phyloP scores from a whole-genome alignment of 345 rosid species.

The Angophora floribunda region DNA sequence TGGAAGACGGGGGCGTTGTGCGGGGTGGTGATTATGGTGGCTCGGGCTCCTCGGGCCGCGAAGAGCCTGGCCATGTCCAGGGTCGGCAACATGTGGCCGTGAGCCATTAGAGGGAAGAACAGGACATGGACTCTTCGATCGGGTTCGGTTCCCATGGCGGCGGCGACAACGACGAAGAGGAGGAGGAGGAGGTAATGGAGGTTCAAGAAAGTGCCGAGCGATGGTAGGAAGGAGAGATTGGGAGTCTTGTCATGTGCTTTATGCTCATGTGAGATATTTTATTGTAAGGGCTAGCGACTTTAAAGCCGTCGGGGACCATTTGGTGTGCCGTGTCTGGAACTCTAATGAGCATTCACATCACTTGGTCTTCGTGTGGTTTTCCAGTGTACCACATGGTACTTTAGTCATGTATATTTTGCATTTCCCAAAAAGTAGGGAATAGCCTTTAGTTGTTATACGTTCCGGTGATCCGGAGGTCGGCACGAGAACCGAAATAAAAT shows the following conservation, averaged over 20 bases:
- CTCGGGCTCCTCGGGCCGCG: constrained; percentile 19
- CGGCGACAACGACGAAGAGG: not conserved
- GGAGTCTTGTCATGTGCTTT: not conserved
- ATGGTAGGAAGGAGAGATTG: not conserved
- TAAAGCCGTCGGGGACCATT: not conserved
- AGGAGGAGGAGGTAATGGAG: not conserved
- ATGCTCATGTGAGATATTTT: not conserved
- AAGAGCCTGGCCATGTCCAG: constrained; percentile 52
- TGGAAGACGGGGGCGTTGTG: constrained; percentile 21
- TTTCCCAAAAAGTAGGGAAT: no score
- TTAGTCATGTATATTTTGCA: no score
- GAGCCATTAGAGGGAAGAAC: constrained; percentile 24
- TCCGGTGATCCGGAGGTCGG: no score
- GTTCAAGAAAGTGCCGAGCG: not conserved
- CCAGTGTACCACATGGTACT: not conserved
- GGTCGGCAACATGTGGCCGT: constrained; percentile 37
- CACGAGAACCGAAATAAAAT: no score
- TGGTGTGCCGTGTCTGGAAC: not conserved
- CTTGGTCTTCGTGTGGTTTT: not conserved
- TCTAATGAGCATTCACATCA: not conserved
- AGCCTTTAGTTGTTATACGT: no score
- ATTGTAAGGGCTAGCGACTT: not conserved
- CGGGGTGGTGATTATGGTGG: constrained; percentile 46
- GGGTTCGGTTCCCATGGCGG: not conserved
- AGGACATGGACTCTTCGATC: constrained; percentile 1